These are phyloP conservation scores for Dalechampia spathulata DNA, from an alignment of 441 rosid species.

Conservation along the genomic window DNA sequence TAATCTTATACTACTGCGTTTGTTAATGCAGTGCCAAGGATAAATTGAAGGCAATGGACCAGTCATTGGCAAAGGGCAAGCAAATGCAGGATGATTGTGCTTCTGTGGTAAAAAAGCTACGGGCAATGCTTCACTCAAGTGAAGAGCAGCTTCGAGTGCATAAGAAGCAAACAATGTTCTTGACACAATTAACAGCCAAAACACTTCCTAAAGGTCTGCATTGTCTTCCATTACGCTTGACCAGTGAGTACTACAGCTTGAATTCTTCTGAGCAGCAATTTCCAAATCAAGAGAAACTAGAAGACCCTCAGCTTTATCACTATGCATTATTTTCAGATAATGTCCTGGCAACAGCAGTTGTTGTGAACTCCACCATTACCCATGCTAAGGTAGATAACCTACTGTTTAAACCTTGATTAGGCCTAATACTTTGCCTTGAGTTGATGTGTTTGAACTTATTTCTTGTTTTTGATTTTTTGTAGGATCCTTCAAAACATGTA, in stretches of 20 bases:
- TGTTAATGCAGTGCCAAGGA: slow-evolving; percentile 48
- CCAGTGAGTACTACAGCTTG: slow-evolving; percentile 63
- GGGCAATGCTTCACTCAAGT: slow-evolving; percentile 89
- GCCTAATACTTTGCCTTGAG: slow-evolving; percentile 5
- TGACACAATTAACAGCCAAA: slow-evolving; percentile 91
- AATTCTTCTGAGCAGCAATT: slow-evolving; percentile 58
- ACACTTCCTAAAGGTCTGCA: slow-evolving; percentile 94
- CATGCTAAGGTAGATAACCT: slow-evolving; percentile 53
- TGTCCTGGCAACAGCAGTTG: slow-evolving; percentile 74
- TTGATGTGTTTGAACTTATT: slow-evolving; percentile 15
- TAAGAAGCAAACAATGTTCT: slow-evolving; percentile 80
- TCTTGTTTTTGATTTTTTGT: slow-evolving; percentile 22
- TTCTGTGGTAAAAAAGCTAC: slow-evolving; percentile 74
- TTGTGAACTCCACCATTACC: slow-evolving; percentile 67
- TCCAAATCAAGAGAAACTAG: slow-evolving; percentile 62
- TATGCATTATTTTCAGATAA: slow-evolving; percentile 91
- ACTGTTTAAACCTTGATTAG: slow-evolving; percentile 1
- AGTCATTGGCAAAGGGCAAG: slow-evolving; percentile 67
- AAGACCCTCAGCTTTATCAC: slow-evolving; percentile 62
- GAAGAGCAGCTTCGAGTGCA: slow-evolving; percentile 95
- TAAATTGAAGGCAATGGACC: slow-evolving; percentile 81
- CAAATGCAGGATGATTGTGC: slow-evolving; percentile 88
- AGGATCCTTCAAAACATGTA: slow-evolving; percentile 56
- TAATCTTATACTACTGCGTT: not conserved
- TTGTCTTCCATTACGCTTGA: slow-evolving; percentile 91